Evolutionary conservation across 257 asterid genomes (phyloP), one percentile per base, ranked within the genome.

Genomic region (Solanum lycopersicoides): DNA sequence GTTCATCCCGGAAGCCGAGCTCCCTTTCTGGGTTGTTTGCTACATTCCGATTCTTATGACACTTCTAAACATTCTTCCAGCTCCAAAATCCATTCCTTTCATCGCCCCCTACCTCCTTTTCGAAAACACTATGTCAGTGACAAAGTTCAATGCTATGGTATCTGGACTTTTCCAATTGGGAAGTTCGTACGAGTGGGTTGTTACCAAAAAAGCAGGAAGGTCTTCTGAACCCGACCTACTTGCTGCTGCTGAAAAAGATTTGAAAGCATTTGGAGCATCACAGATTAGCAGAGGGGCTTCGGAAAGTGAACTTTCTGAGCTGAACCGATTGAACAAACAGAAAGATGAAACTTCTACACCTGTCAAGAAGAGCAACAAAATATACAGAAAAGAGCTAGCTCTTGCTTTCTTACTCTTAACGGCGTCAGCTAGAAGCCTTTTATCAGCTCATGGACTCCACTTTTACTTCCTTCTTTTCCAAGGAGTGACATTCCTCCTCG

Each of bases 391-490:
- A 85, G 98, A 94, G 86, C 92, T 94, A 16, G 95, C 94, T 34
- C 95, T 94, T 87, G 96, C 95, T 83, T 92, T 94, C 82, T 90
- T 94, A 4, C 88, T 94, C 87, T 89, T 94, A 15, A 94, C 95
- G 0, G 98, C 98, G 73, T 90, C 98, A 6, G 87, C 90, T 1
- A 92, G 98, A 87, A 94, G 98, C 91, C 93, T 94, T 42, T 88
- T 94, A 87, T 92, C 98, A 0, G 95, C 98, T 71, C 98, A 94
- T 71, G 98, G 98, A 45, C 94, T 94, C 21, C 98, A 94, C 59
- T 94, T 94, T 74, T 94, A 93, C 93, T 94, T 92, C 88, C 93
- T 94, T n/a, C 98, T 94, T 34, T 94, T 94, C 86, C 98, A 94
- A 92, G 98, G 98, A 8, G 86, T 93, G 90, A 92, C 95, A 6